Base-by-base conservation (phyloP, 768 basidiomycete genomes). In the Kwoniella sp. region DNA sequence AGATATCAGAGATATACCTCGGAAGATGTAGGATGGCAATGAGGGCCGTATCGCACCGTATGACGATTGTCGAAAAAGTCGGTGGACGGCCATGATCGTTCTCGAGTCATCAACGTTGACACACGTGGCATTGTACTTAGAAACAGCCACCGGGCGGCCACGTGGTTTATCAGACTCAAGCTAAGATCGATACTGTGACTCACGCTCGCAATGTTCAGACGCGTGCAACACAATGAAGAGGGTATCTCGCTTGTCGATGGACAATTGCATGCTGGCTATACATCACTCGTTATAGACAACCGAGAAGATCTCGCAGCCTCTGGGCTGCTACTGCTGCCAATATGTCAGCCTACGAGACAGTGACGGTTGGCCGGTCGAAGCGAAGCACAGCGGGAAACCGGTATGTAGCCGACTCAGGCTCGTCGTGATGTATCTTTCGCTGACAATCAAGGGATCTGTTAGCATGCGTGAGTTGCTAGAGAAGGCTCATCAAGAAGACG, bases 401-500 rank as follows among this genome's bases (percentile, higher is more conserved):
- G 77, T 79, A 55, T 47, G 72, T 66, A 20, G 0, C 34, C 29
- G 28, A 23, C 17, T 20, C n/a, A 34, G 15, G 26, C 25, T 50
- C n/a, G n/a, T n/a, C n/a, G n/a, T n/a, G n/a, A n/a, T n/a, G n/a
- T n/a, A n/a, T n/a, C n/a, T n/a, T n/a, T 51, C 8, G 62, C 61
- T 70, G 60, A 71, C 26, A 17, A 17, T 34, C 5, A 57, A 3
- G 25, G 5, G 28, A 23, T 56, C 15, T 17, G 41, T 12, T 50
- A 79, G 78, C 38, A 74, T 79, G 72, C 70, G 76, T 48, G 78
- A 74, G 63, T 66, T 79, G 47, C 73, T 79, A 5, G 78, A 79
- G 54, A 70, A 75, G 58, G 78, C 78, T 2, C 78, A 80, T 61
- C 71, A 76, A 51, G 61, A 79, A 55, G 75, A 78, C 53, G 68